Evolutionary conservation across 805 yeast species (phyloP).

Genomic region (Schwanniomyces vanrijiae): DNA sequence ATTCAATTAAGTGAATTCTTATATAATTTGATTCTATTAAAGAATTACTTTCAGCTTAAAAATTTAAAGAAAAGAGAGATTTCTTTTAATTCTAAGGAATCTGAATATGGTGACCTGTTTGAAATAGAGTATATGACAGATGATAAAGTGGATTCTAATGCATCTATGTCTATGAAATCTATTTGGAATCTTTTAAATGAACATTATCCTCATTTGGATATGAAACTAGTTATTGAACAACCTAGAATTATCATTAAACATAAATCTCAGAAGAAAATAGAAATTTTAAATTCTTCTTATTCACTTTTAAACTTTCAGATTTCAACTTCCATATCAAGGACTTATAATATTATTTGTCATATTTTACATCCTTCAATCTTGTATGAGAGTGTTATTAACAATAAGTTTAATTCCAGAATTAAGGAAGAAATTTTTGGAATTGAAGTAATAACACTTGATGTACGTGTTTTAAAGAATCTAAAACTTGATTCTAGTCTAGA

Average conservation of each 20-base stretch:
- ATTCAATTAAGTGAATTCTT: constrained; percentile 29
- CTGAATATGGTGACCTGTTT: constrained; percentile 3
- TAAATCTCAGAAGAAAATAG: constrained; percentile 8
- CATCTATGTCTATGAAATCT: constrained; percentile 4
- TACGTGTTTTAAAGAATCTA: constrained; percentile 28
- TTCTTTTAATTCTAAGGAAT: not conserved
- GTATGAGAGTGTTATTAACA: constrained; percentile 24
- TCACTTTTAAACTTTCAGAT: constrained; percentile 35
- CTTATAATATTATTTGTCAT: constrained; percentile 35
- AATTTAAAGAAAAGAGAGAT: constrained; percentile 8
- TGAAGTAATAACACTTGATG: constrained; percentile 15
- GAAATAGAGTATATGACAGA: constrained; percentile 9
- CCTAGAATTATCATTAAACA: constrained; percentile 27
- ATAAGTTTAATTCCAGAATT: constrained; percentile 4
- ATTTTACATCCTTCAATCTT: constrained; percentile 30
- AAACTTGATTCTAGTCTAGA: constrained; percentile 19
- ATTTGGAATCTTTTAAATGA: constrained; percentile 26
- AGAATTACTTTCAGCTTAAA: constrained; percentile 23
- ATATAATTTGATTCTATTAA: constrained; percentile 31
- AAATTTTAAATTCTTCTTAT: constrained; percentile 31
- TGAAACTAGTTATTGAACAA: constrained; percentile 31
- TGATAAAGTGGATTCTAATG: not conserved
- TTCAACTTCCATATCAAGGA: constrained; percentile 27
- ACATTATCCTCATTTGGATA: constrained; percentile 31
- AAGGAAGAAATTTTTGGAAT: constrained; percentile 23